Conservation (phyloP, 352 stramenopile species). For the Phytophthora idaei region DNA sequence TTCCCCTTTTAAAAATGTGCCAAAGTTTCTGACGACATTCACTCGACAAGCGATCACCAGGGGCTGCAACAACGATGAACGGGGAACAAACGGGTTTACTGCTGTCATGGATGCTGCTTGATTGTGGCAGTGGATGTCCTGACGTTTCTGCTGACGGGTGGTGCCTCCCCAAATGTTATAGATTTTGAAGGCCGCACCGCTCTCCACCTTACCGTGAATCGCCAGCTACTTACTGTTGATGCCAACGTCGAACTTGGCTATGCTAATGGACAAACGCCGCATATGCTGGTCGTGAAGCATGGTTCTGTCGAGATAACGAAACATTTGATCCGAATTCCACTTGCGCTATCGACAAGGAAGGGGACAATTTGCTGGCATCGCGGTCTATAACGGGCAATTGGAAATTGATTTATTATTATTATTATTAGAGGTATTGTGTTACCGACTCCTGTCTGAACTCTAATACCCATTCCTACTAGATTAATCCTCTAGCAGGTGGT, state of each 20-base stretch:
- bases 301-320: background rate
- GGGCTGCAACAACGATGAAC: slow-evolving; percentile 1
- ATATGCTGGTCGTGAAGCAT: slow-evolving; percentile 5
- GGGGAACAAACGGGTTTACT: slow-evolving; percentile 1
- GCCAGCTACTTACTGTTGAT: slow-evolving; percentile 10
- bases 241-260: slow-evolving; percentile 5
- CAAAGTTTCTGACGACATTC: too few species aligned
- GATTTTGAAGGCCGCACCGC: slow-evolving; percentile 11
- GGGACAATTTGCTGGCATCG: slow-evolving; percentile 9
- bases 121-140: slow-evolving; percentile 5
- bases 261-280: background rate
- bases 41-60: background rate
- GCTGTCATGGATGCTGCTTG: slow-evolving; percentile 11
- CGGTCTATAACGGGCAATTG: slow-evolving; percentile 8
- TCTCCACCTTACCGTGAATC: slow-evolving; percentile 10
- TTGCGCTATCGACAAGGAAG: slow-evolving; percentile 11
- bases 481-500: too few species aligned
- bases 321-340: slow-evolving; percentile 12
- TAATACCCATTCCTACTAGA: too few species aligned
- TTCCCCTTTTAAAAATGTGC: too few species aligned
- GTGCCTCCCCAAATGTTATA: background rate
- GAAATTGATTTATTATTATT: background rate
- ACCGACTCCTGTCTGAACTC: too few species aligned
- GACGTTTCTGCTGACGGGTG: slow-evolving; percentile 8
- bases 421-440: too few species aligned